These are phyloP conservation scores for Protomyces inouyei DNA, from an alignment of 1,139 yeast genomes.

Conservation along the genomic window DNA sequence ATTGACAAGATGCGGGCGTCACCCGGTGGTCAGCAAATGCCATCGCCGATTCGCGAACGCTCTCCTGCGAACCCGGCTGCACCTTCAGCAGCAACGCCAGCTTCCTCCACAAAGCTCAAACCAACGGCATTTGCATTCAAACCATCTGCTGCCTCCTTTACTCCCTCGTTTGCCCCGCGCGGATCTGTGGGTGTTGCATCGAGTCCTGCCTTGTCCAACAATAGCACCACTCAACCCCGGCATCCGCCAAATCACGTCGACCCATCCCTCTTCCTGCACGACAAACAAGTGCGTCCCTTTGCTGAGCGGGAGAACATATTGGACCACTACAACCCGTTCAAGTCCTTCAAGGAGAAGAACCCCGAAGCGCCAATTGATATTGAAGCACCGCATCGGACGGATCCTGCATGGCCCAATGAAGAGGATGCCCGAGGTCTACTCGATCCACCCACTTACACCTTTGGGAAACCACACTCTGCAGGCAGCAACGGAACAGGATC, in stretches of 20 bases:
- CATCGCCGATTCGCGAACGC: slow-evolving; percentile 5
- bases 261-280: slow-evolving; percentile 15
- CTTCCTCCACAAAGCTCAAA: slow-evolving; percentile 8
- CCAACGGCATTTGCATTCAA: slow-evolving; percentile 19
- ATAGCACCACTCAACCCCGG: slow-evolving; percentile 8
- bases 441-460: slow-evolving; percentile 7
- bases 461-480: background rate
- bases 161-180: slow-evolving; percentile 11
- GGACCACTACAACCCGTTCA: slow-evolving; percentile 24
- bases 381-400: slow-evolving; percentile 26
- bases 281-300: background rate
- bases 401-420: slow-evolving; percentile 29
- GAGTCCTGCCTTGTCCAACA: slow-evolving; percentile 10
- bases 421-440: slow-evolving; percentile 10
- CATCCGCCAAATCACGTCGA: slow-evolving; percentile 2
- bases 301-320: slow-evolving; percentile 11
- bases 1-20: slow-evolving; percentile 12
- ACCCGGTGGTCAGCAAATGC: background rate
- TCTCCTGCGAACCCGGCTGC: background rate
- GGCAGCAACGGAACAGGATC: background rate
- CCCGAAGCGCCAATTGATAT: slow-evolving; percentile 17
- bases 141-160: slow-evolving; percentile 24
- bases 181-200: background rate
- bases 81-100: background rate
- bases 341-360: slow-evolving; percentile 14